phyloP scores from a whole-genome alignment of 495 filamentous ascomycete genomes.

The Aspergillus homomorphus region DNA sequence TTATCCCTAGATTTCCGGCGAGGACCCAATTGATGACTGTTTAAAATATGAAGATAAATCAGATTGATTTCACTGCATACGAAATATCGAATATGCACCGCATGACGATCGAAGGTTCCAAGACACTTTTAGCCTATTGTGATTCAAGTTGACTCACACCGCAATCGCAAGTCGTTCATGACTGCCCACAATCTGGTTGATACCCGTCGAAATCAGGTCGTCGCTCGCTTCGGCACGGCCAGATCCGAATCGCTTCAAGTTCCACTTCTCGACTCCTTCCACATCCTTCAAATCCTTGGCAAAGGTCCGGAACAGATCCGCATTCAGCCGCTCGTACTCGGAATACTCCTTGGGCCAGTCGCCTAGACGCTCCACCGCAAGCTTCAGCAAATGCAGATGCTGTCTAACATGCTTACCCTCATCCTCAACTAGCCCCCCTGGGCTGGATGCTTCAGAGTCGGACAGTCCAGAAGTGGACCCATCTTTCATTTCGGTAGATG shows the following conservation, averaged over 20 bases:
- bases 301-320: conserved; percentile 23
- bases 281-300: conserved; percentile 27
- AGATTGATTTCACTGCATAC: too few species aligned
- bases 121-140: not conserved
- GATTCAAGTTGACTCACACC: not conserved
- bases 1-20: too few species aligned
- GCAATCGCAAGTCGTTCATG: conserved; percentile 6
- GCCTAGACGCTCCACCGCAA: conserved; percentile 37
- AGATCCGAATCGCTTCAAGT: conserved; percentile 34
- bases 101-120: not conserved
- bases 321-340: conserved; percentile 28
- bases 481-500: conserved; percentile 19
- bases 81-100: too few species aligned
- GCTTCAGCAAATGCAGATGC: conserved; percentile 38
- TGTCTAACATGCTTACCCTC: conserved; percentile 35
- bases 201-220: conserved; percentile 18
- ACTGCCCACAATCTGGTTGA: not conserved
- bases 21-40: too few species aligned
- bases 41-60: too few species aligned
- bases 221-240: conserved; percentile 28
- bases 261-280: conserved; percentile 38
- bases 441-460: conserved; percentile 13
- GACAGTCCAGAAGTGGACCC: conserved; percentile 13
- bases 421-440: conserved; percentile 9
- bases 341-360: conserved; percentile 40